Evolutionary conservation across 371 early-diverging fungal genomes (phyloP).

Genomic region (Mortierella sp.): DNA sequence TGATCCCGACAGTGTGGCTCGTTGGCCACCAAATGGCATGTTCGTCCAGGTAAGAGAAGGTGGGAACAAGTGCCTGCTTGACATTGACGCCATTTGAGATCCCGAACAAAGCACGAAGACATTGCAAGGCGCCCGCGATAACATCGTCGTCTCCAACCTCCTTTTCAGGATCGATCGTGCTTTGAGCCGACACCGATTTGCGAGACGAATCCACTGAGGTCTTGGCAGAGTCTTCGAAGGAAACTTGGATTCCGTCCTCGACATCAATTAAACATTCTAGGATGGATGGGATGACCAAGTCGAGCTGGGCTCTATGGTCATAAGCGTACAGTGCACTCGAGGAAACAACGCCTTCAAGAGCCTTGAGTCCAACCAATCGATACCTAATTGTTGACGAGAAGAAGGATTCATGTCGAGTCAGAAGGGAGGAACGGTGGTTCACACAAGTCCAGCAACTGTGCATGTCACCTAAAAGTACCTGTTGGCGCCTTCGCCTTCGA

Average conservation of each 20-base stretch:
- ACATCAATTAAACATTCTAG: conserved; percentile 53
- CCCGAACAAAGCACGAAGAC: conserved; percentile 59
- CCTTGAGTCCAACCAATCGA: conserved; percentile 66
- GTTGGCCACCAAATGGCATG: conserved; percentile 68
- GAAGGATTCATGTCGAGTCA: background rate
- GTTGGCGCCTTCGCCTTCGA: conserved; percentile 25
- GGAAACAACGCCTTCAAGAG: conserved; percentile 61
- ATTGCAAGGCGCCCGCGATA: conserved; percentile 56
- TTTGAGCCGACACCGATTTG: conserved; percentile 35
- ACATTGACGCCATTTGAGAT: conserved; percentile 62
- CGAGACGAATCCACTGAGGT: conserved; percentile 17
- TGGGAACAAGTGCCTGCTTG: conserved; percentile 56
- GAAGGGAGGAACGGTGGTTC: background rate
- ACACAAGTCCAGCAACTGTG: too few relatives aligned
- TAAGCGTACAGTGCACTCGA: conserved; percentile 66
- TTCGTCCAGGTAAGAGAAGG: conserved; percentile 66
- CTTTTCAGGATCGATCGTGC: conserved; percentile 28
- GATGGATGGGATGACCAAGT: conserved; percentile 66
- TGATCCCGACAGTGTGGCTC: conserved; percentile 61
- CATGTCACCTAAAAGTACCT: conserved; percentile 24
- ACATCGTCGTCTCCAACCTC: conserved; percentile 51
- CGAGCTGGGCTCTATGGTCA: conserved; percentile 64
- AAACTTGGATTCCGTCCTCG: conserved; percentile 25
- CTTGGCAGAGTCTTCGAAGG: conserved; percentile 16
- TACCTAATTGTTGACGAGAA: conserved; percentile 47